These are phyloP conservation scores for Moniliophthora roreri DNA, from an alignment of 1,284 basidiomycete species.

Conservation along the genomic window DNA sequence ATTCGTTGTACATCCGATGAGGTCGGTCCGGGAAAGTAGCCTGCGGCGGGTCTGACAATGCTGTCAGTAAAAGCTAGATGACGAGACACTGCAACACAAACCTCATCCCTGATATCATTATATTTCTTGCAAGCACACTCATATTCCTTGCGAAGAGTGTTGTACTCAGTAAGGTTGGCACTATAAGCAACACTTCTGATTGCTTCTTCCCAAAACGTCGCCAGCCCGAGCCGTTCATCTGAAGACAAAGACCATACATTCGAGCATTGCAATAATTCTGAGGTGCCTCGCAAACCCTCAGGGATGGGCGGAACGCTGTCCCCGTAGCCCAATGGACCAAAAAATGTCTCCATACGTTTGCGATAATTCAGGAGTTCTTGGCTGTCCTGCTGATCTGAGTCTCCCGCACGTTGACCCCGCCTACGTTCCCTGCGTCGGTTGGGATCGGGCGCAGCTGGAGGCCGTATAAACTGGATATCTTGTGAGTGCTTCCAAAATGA, in stretches of 20 bases:
- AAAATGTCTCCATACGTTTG: constrained; percentile 7
- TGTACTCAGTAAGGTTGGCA: constrained; percentile 32
- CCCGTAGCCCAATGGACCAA: constrained; percentile 7
- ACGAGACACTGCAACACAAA: background rate
- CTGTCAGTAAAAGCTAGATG: background rate
- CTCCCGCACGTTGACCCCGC: background rate
- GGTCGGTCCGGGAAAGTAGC: constrained; percentile 51
- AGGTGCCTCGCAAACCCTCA: constrained; percentile 13
- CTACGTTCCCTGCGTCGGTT: background rate
- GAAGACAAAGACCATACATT: constrained; percentile 36
- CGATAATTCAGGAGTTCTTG: background rate
- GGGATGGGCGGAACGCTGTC: constrained; percentile 1
- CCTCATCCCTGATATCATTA: constrained; percentile 39
- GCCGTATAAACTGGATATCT: constrained; percentile 37
- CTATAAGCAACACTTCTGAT: constrained; percentile 22
- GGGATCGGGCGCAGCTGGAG: no score
- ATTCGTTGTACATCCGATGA: constrained; percentile 75
- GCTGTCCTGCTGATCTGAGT: background rate
- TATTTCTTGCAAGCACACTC: constrained; percentile 23
- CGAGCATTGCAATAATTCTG: constrained; percentile 23
- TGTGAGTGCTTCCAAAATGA: constrained; percentile 43
- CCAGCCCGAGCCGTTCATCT: constrained; percentile 30
- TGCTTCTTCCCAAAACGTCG: constrained; percentile 29
- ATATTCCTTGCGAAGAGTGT: constrained; percentile 29
- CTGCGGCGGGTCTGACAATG: constrained; percentile 36